phyloP scores from a whole-genome alignment of 2,329 filamentous ascomycete genomes.

The Cordyceps javanica region DNA sequence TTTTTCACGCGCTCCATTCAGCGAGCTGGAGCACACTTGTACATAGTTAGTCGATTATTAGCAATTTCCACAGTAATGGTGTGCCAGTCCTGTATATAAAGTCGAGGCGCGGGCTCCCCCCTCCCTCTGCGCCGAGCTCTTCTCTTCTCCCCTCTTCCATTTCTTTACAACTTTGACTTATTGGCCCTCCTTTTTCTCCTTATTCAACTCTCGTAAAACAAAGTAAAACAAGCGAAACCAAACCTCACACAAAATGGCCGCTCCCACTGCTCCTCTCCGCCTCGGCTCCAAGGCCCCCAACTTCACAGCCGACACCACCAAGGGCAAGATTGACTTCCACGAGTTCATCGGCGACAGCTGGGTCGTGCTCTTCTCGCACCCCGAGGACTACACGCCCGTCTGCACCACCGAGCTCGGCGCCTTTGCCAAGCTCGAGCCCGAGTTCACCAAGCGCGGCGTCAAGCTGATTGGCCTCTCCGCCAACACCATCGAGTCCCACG shows the following conservation, averaged over 20 bases:
- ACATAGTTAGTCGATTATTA: not conserved
- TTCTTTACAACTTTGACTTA: no score
- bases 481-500: slow-evolving; percentile 79
- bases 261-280: slow-evolving; percentile 42
- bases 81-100: not conserved
- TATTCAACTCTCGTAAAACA: no score
- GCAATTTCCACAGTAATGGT: slow-evolving; percentile 8
- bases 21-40: not conserved
- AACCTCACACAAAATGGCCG: slow-evolving; percentile 22
- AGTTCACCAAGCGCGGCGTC: slow-evolving; percentile 80
- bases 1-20: not conserved
- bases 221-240: not conserved
- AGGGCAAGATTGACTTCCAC: slow-evolving; percentile 75
- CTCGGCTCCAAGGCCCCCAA: slow-evolving; percentile 66
- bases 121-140: not conserved
- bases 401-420: slow-evolving; percentile 95
- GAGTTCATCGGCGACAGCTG: slow-evolving; percentile 73
- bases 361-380: slow-evolving; percentile 80
- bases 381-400: slow-evolving; percentile 87
- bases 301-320: slow-evolving; percentile 76
- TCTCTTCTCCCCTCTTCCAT: not conserved
- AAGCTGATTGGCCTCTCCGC: slow-evolving; percentile 89
- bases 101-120: not conserved
- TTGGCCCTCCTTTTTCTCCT: no score
- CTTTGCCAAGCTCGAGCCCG: slow-evolving; percentile 80